Evolutionary conservation across 441 rosid species (phyloP), one percentile per base, ranked within the genome.

Genomic region (Eruca vesicaria): DNA sequence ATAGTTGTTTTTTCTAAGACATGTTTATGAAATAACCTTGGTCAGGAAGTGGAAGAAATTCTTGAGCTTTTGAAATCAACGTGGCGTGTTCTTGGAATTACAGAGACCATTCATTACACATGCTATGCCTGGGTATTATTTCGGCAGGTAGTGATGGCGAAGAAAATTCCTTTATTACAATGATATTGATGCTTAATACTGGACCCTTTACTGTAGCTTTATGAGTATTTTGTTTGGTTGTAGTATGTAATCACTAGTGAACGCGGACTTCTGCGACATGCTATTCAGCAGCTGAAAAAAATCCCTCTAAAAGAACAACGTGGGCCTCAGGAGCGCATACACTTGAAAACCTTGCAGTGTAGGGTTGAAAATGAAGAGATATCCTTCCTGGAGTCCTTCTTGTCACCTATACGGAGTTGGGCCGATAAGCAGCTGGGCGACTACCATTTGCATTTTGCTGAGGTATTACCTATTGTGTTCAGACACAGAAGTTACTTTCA

Each of bases 251-350:
- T 92, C 79, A 96, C 94, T 32, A 87, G 85, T 81, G 97, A 94
- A 80, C 91, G 81, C 65, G 90, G 93, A 73, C 83, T 93, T 82
- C 72, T 96, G 82, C 88, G 90, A 66, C 97, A 88, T 82, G 91
- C 92, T 72, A 90, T 93, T 83, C 88, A 87, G 73, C 99, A 96
- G 86, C 82, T 96, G 83, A 96, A 87, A 72, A 93, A 82, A 81
- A 92, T 96, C 80, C 94, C 98, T 26, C 71, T 90, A 77, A 90
- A 88, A 84, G 99, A 92, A 84, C 93, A 96, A 75, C 88, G 96
- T 28, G 99, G 97, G 56, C 98, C 98, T 63, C 98, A 93, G 71
- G 99, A 96, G 89, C 92, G 98, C 79, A 78, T 89, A 77, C 99
- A 96, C 80, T 80, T 96, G 86, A 87, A 90, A 83, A 87, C 89